phyloP scores from a whole-genome alignment of 148 eudicot genomes.

The Linanthus parryae region DNA sequence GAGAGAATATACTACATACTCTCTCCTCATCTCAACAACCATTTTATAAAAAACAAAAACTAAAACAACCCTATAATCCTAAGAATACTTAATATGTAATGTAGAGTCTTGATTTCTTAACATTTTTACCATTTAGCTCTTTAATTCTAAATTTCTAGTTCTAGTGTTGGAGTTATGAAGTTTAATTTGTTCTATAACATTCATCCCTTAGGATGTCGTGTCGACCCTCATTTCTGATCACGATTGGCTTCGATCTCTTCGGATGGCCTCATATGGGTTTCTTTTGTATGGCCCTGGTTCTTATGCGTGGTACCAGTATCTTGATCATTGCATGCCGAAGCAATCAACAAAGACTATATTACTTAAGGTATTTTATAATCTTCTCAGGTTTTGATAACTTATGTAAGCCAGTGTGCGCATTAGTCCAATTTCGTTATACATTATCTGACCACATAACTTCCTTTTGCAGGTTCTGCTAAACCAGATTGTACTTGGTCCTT shows the following conservation, averaged over 20 bases:
- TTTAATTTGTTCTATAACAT: no score
- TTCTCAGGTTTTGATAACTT: no score
- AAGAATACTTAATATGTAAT: no score
- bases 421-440: not conserved
- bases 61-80: no score
- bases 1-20: no score
- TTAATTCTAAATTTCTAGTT: no score
- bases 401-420: slow-evolving; percentile 3
- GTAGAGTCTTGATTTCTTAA: no score
- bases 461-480: slow-evolving; percentile 71
- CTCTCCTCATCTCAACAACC: no score
- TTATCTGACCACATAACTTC: slow-evolving; percentile 10
- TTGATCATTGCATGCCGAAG: slow-evolving; percentile 71
- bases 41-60: no score
- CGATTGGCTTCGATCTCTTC: slow-evolving; percentile 80
- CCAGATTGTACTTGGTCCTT: slow-evolving; percentile 85
- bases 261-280: slow-evolving; percentile 91
- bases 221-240: slow-evolving; percentile 49
- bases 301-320: slow-evolving; percentile 81
- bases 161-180: no score
- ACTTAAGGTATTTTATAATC: slow-evolving; percentile 46
- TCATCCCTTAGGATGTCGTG: slow-evolving; percentile 42
- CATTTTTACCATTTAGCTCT: no score
- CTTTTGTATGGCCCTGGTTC: slow-evolving; percentile 89
- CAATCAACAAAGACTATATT: slow-evolving; percentile 58